Evolutionary conservation across 2,329 filamentous ascomycete genomes (phyloP).

Genomic region (Xylariaceae sp.): DNA sequence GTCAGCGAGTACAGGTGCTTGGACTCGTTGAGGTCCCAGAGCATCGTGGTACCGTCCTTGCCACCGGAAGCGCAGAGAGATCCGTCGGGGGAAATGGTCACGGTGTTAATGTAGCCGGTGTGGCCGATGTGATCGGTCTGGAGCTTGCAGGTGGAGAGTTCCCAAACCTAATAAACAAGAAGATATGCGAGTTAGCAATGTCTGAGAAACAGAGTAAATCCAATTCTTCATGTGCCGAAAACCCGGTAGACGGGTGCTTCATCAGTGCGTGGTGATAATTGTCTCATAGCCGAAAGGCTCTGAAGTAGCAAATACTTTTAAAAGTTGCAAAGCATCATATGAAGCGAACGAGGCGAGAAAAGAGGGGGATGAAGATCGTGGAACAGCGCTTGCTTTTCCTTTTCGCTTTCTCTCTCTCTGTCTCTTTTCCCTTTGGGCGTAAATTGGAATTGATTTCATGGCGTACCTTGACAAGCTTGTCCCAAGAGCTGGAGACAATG

Average conservation of each 20-base stretch:
- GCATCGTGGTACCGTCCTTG: conserved; percentile 99
- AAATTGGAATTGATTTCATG: conserved; percentile 7
- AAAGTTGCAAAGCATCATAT: conserved; percentile 85
- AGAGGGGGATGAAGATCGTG: not conserved
- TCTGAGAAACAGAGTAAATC: not conserved
- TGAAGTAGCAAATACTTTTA: conserved; percentile 99
- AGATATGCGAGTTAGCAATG: conserved; percentile 26
- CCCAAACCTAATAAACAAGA: conserved; percentile 71
- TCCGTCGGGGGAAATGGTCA: conserved; percentile 99
- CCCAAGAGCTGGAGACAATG: conserved; percentile 97
- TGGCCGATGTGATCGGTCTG: conserved; percentile 99
- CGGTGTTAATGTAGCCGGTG: conserved; percentile 99
- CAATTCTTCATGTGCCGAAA: not conserved
- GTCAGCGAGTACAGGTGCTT: conserved; percentile 99
- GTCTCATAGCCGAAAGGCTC: conserved; percentile 97
- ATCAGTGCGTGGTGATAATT: conserved; percentile 89
- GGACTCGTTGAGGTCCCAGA: conserved; percentile 99
- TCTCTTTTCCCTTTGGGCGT: conserved; percentile 7
- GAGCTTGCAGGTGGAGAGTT: conserved; percentile 97
- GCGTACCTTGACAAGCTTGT: conserved; percentile 99
- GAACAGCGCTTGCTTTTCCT: conserved; percentile 6
- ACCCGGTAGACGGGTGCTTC: conserved; percentile 23
- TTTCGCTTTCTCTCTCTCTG: not conserved
- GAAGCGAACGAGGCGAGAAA: conserved; percentile 31
- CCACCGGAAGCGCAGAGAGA: conserved; percentile 98